Base-by-base conservation (phyloP, 148 eudicot genomes). In the Oxyria digyna region DNA sequence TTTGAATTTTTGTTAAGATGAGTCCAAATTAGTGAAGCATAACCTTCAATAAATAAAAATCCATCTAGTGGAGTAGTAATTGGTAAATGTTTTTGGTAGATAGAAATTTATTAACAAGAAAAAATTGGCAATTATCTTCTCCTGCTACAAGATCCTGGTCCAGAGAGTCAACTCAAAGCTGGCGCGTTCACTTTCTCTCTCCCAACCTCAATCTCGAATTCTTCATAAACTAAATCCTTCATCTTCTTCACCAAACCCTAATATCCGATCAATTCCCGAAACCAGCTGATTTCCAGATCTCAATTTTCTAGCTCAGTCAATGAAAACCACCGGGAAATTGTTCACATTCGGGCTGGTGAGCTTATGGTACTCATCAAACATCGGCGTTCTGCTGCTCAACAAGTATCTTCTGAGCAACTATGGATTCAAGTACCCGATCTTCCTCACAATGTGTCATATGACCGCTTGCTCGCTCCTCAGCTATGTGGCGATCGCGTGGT, bases 381-480 rank as follows among this genome's bases (percentile, higher is more conserved):
- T 91, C 40, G 97, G 97, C 8, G 97, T 91, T 4, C 72, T 91
- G 54, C 45, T 91, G 2, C 72, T 88, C 10, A 91, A 91, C 88
- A 91, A 91, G 81, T 91, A 91, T 65, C 71, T 91, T 62, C 67
- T 91, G 1, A 76, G 83, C 76, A 91, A 84, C 62, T 88, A 91
- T 57, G 97, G 97, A 6, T 91, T 91, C 76, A 91, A 83, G 70
- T 88, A 91, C 81, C 97, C 97, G 62, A 86, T 91, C 62, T 91
- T 91, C 64, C 79, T 91, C 45, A 91, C 97, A 65, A 87, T 88
- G 97, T 91, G 97, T 26, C 97, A 91, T 67, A 91, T 91, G 97
- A 86, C 89, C 20, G 94, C 97, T 4, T 91, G 97, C 71, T 88
- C 97, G 4, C 76, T 91, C 15, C 67, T 91, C 41, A 88, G 95